phyloP scores from a whole-genome alignment of 805 yeast genomes.

The Teunomyces panamensis region DNA sequence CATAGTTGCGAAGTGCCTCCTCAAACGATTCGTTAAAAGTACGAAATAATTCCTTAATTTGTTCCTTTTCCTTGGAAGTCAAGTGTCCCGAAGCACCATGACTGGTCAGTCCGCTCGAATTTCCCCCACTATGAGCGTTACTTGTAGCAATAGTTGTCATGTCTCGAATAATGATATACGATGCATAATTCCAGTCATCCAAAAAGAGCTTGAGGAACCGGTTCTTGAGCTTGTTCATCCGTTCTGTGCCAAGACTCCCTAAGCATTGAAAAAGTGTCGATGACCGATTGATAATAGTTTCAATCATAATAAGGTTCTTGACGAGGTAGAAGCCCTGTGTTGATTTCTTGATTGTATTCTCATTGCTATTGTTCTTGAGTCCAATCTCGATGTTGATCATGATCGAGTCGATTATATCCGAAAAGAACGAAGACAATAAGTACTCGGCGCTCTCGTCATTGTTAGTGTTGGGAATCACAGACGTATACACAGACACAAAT shows the following conservation, averaged over 20 bases:
- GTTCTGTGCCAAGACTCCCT: conserved; percentile 56
- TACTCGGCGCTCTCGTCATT: conserved; percentile 42
- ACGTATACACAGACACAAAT: conserved; percentile 43
- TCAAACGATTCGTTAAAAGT: conserved; percentile 84
- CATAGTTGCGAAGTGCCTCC: conserved; percentile 64
- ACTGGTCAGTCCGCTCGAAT: conserved; percentile 10
- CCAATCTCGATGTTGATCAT: conserved; percentile 61
- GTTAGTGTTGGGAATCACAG: conserved; percentile 41
- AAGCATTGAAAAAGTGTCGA: conserved; percentile 50
- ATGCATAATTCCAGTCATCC: conserved; percentile 75
- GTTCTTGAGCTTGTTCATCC: conserved; percentile 68
- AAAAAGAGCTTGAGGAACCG: conserved; percentile 70
- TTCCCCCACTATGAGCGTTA: conserved; percentile 35
- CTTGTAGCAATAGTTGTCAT: conserved; percentile 65
- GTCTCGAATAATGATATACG: conserved; percentile 69
- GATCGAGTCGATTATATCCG: conserved; percentile 78
- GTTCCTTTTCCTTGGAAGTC: conserved; percentile 72
- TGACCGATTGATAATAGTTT: conserved; percentile 64
- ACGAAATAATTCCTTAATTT: conserved; percentile 78
- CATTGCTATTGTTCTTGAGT: conserved; percentile 38
- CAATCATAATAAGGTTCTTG: conserved; percentile 71
- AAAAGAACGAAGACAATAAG: conserved; percentile 61
- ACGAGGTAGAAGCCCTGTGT: conserved; percentile 68
- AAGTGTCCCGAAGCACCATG: conserved; percentile 14
- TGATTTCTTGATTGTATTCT: conserved; percentile 32